Evolutionary conservation across 108 stramenopile species (phyloP), one percentile per base, ranked within the genome.

Genomic region (Aurantiochytrium sp.): DNA sequence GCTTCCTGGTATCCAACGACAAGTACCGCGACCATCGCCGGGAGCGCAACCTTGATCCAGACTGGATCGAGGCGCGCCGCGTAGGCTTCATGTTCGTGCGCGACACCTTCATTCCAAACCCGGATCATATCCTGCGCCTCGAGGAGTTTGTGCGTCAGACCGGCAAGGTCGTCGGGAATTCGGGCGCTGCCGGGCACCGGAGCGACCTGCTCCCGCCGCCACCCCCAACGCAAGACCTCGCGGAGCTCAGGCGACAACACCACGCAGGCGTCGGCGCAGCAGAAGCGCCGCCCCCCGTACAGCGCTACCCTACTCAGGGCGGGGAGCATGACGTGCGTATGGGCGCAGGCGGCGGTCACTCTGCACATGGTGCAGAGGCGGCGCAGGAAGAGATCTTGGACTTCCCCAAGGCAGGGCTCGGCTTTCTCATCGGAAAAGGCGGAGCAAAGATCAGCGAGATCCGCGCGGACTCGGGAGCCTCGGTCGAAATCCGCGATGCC

Each of bases 31-130:
- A 81, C 32, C 73, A 81, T 30, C 73, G 45, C 10, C 36, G 45
- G 12, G 45, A 81, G 27, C 73, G 73, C 17, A 48, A 81, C 2
- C 73, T 81, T 6, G 73, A 81, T 1, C 45, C 45, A 6, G 45
- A 81, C 45, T 81, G 73, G 73, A 81, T 81, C 30, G 73, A 81
- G 39, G 73, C 39, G 39, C 73, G 73, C 10, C 73, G 73, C 42
- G 32, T 81, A 30, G 73, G 73, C 42, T 81, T 81, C 24, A 81
- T 81, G 73, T 81, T 81, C 2, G 73, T 81, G 73, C 21, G 73
- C 1, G 45, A 81, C 32, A 39, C 45, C 8, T 81, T 81, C 30
- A 12, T 81, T 6, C 73, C 73, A 81, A 81, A 81, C 73, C 73
- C 73, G 12, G 73, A 81, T 48, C 42, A 48, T 24, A 81, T 81